These are phyloP conservation scores for Mortierella sp. DNA, from an alignment of 371 early-diverging fungal genomes.

Conservation along the genomic window DNA sequence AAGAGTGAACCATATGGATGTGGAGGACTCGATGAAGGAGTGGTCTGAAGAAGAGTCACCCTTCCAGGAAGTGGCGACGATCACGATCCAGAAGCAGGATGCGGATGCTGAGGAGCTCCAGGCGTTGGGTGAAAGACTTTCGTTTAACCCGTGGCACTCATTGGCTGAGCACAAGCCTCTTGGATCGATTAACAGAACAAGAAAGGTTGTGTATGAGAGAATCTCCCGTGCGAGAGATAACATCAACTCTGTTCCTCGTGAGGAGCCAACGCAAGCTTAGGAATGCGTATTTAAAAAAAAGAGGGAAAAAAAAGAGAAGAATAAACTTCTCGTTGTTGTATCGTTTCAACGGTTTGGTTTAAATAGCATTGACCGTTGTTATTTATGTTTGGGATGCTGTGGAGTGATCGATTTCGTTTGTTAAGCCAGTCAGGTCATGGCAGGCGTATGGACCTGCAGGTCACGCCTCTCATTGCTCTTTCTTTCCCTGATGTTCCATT, in stretches of 20 bases:
- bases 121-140: conserved; percentile 34
- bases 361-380: too few relatives aligned
- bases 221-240: conserved; percentile 36
- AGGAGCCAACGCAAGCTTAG: conserved; percentile 22
- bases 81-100: conserved; percentile 37
- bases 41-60: conserved; percentile 41
- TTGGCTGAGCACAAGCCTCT: conserved; percentile 34
- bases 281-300: not conserved
- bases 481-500: not conserved
- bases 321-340: too few relatives aligned
- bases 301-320: not conserved
- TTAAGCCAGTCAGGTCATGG: too few relatives aligned
- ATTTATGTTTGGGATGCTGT: too few relatives aligned
- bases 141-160: conserved; percentile 51
- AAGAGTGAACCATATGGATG: conserved; percentile 17
- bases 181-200: conserved; percentile 33
- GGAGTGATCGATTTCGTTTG: too few relatives aligned
- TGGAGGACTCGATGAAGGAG: conserved; percentile 38
- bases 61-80: conserved; percentile 31
- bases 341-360: too few relatives aligned
- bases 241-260: conserved; percentile 34
- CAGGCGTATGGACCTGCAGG: too few relatives aligned
- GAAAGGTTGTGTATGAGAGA: conserved; percentile 47
- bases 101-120: conserved; percentile 19
- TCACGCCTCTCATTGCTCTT: too few relatives aligned